Conservation (phyloP, 805 yeast genomes). For the Lipomyces orientalis region DNA sequence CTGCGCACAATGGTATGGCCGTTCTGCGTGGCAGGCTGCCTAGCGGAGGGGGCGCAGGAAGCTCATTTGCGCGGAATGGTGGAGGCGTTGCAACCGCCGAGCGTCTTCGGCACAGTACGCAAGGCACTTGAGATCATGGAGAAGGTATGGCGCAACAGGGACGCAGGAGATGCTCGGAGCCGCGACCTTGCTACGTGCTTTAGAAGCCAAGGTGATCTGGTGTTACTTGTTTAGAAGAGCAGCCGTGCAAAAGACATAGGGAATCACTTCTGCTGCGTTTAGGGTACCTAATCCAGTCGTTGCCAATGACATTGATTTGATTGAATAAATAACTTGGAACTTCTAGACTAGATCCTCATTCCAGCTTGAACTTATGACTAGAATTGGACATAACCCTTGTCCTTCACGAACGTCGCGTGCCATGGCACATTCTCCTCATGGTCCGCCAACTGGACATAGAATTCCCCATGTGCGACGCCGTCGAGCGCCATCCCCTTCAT, state of each 20-base stretch:
- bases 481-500: neutral
- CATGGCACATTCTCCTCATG: neutral
- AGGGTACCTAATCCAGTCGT: neutral
- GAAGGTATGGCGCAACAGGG: neutral
- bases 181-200: constrained; percentile 5
- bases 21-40: constrained; percentile 6
- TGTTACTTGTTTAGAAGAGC: neutral
- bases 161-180: neutral
- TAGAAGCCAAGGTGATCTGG: neutral
- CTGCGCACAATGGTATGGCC: constrained; percentile 1
- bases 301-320: neutral
- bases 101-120: neutral
- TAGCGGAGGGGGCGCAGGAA: neutral
- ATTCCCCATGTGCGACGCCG: neutral
- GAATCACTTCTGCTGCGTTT: neutral
- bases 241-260: neutral
- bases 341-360: neutral
- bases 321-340: neutral
- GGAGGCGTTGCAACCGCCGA: neutral
- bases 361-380: neutral
- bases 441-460: neutral
- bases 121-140: neutral
- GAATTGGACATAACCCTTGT: neutral
- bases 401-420: neutral
- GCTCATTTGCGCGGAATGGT: neutral